Evolutionary conservation across 306 rosid genomes (phyloP).

Genomic region (Gleditsia sinensis): DNA sequence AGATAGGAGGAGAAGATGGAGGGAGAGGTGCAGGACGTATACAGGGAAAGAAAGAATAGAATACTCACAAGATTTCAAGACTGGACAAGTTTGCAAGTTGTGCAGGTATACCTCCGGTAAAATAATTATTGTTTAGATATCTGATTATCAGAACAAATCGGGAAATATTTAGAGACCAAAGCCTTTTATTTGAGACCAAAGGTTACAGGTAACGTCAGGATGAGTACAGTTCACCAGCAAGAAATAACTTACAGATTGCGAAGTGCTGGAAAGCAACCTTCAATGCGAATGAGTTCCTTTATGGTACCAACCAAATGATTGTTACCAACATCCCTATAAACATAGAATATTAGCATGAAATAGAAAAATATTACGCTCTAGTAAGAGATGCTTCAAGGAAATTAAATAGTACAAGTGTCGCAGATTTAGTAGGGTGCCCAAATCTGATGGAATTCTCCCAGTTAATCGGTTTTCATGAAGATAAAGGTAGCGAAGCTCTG

Average conservation of each 20-base stretch:
- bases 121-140: conserved; percentile 83
- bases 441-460: conserved; percentile 85
- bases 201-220: not conserved
- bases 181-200: not conserved
- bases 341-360: conserved; percentile 18
- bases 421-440: conserved; percentile 83
- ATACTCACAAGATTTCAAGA: conserved; percentile 84
- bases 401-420: conserved; percentile 70
- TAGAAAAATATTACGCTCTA: not conserved
- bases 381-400: conserved; percentile 7
- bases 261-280: conserved; percentile 88
- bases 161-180: not conserved
- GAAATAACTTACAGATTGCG: conserved; percentile 78
- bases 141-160: conserved; percentile 41
- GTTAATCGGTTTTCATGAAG: conserved; percentile 83
- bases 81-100: conserved; percentile 86
- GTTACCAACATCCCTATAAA: conserved; percentile 84
- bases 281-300: conserved; percentile 90
- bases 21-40: no score
- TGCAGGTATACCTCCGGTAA: conserved; percentile 92
- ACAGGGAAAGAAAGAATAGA: not conserved
- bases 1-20: not conserved
- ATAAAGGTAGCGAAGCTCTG: conserved; percentile 85
- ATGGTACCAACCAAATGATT: conserved; percentile 96
- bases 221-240: conserved; percentile 11